A percentile compares a stretch with the other conserved stretches of the same genome.
Conservation (phyloP, 2,329 filamentous ascomycete genomes). For the Xylaria sp. region DNA sequence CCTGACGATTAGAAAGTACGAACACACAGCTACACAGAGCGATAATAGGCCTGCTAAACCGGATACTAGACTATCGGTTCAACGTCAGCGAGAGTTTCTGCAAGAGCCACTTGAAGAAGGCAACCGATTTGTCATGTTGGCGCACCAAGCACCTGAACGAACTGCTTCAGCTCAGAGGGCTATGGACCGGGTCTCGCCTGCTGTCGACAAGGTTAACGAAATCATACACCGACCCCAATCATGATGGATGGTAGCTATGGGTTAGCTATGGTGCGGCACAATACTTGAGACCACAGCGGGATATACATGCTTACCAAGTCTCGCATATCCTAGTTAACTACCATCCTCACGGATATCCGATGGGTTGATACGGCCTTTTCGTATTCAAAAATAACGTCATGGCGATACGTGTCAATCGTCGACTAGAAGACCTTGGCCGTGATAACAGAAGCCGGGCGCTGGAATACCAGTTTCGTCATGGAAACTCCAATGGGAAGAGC, state of each 20-base stretch:
- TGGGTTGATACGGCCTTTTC: no score
- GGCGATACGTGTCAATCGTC: no score
- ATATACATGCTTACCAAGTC: no score
- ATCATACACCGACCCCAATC: background rate
- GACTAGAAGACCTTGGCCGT: no score
- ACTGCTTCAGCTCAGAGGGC: background rate
- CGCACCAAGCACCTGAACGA: background rate
- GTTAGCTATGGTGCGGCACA: background rate
- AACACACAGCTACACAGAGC: background rate
- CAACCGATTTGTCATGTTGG: background rate
- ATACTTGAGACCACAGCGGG: no score
- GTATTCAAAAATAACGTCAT: no score
- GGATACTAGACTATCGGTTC: background rate
- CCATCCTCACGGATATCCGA: no score
- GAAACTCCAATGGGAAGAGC: no score
- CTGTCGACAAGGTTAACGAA: background rate
- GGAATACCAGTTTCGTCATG: no score
- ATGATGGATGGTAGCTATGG: background rate
- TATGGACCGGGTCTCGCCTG: background rate
- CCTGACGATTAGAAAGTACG: background rate
- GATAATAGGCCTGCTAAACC: background rate
- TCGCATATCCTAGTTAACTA: no score
- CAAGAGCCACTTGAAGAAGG: background rate
- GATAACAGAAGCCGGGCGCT: no score
- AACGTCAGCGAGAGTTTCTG: background rate